A percentile compares a stretch with the other conserved stretches of the same genome.
phyloP scores from a whole-genome alignment of 2,329 filamentous ascomycete species.

The Arachnomyces sp. region DNA sequence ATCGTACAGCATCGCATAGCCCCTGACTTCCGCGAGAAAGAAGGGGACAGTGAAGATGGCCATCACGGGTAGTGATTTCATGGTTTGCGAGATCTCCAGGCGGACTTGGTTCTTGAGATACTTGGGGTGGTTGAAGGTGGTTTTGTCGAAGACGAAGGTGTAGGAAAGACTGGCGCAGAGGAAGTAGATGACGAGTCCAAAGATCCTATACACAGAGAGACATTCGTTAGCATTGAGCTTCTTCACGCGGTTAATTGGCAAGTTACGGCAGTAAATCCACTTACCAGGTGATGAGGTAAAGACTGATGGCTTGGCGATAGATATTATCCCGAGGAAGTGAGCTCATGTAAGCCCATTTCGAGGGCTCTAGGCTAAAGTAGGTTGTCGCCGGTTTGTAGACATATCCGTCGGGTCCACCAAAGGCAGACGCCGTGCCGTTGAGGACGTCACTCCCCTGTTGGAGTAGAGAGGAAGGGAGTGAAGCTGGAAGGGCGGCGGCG shows the following conservation, averaged over 20 bases:
- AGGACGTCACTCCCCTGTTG: conserved; percentile 44
- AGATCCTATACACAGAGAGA: conserved; percentile 53
- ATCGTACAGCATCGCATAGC: conserved; percentile 83
- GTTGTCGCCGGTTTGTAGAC: conserved; percentile 63
- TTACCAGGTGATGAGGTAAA: conserved; percentile 83
- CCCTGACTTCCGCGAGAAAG: conserved; percentile 75
- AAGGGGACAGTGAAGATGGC: conserved; percentile 69
- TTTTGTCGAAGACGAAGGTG: conserved; percentile 83
- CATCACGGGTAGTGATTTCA: conserved; percentile 71
- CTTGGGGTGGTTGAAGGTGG: conserved; percentile 79
- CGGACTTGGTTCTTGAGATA: conserved; percentile 90
- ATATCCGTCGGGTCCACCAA: conserved; percentile 38
- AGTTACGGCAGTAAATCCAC: conserved; percentile 20
- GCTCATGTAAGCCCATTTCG: conserved; percentile 70
- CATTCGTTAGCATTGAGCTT: conserved; percentile 1
- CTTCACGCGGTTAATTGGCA: background rate
- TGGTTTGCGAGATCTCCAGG: conserved; percentile 76
- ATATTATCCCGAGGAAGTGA: conserved; percentile 68
- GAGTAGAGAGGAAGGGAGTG: conserved; percentile 45
- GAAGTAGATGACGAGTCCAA: conserved; percentile 78
- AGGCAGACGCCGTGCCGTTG: conserved; percentile 50
- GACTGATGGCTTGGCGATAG: conserved; percentile 61
- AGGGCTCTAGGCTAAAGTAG: conserved; percentile 61
- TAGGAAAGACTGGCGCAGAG: conserved; percentile 76
- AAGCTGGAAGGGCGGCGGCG: conserved; percentile 58